Base-by-base conservation (phyloP, 2,329 filamentous ascomycete species). In the Colletotrichum liriopes region DNA sequence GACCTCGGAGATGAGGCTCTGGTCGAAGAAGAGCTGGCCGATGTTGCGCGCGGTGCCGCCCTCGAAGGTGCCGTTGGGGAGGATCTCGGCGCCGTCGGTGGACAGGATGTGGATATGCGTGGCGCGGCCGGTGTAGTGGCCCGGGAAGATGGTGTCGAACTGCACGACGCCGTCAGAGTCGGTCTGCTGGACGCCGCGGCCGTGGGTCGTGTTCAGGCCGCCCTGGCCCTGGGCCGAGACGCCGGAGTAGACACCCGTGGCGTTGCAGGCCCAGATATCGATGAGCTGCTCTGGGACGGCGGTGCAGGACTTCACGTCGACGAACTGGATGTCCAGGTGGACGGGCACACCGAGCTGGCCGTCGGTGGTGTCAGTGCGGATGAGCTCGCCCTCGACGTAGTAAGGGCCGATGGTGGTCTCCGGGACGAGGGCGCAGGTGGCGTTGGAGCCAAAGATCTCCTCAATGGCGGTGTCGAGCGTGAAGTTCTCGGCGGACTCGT, bases 101-200 rank as follows among this genome's bases (percentile, higher is more conserved):
- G 85, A 78, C 63, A 82, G 75, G 49, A 83, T 62, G 74, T 89
- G 87, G 23, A 86, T 85, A 74, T 89, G 87, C 1, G 81, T 85
- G 5, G 86, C 81, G 2, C 86, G 84, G 7, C 81, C 79, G 12
- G 77, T 77, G 75, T 87, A 87, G 75, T 86, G 83, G 5, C 85
- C 84, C 0, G 84, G 84, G 73, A 85, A 84, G 74, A 85, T 76
- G 20, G 82, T 82, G 43, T 82, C 79, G 73, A 86, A 85, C 70
- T 83, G 78, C 81, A 71, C 51, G 81, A 71, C 67, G 37, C 71
- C 61, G 67, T 71, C 67, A 18, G 41, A 18, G 62, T 80, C 32
- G 74, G 77, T 71, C 78, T 78, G 43, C 60, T 72, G 70, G 23
- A 71, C 70, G 32, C 59, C 70, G 7, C 70, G 70, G 66, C 70